phyloP scores from a whole-genome alignment of 495 filamentous ascomycete species.

The Penicillium herquei region DNA sequence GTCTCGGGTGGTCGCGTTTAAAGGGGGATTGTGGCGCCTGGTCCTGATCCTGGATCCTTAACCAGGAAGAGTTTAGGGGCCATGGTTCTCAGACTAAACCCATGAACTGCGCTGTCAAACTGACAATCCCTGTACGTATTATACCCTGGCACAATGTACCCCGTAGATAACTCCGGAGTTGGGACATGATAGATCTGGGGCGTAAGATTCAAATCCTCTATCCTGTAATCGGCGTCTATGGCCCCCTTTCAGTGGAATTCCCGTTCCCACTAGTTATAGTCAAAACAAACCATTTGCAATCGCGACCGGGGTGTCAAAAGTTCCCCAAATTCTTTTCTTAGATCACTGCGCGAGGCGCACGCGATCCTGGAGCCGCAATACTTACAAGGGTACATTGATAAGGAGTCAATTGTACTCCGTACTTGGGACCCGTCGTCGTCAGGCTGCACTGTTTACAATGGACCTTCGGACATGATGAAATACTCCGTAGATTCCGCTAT shows the following conservation, averaged over 20 bases:
- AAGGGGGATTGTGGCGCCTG: background rate
- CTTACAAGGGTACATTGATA: no score
- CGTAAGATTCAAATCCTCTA: no score
- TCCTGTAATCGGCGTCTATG: no score
- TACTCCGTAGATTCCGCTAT: background rate
- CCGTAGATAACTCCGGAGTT: no score
- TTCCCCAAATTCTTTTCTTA: background rate
- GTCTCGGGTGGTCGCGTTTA: background rate
- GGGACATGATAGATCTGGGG: background rate
- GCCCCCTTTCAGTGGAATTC: no score
- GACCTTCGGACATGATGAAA: no score
- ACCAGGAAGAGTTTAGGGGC: conserved; percentile 1
- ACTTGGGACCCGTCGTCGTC: no score
- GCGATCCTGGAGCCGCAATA: background rate
- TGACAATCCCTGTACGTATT: background rate
- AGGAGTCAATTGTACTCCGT: no score
- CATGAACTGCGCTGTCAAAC: conserved; percentile 1
- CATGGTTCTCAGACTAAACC: background rate
- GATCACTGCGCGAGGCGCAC: background rate
- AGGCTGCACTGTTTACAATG: no score
- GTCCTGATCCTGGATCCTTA: background rate
- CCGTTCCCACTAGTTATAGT: no score
- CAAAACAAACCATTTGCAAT: no score
- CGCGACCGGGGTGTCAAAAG: background rate
- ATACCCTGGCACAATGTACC: no score